phyloP scores from a whole-genome alignment of 495 filamentous ascomycete species.

The Aspergillus cristatus region DNA sequence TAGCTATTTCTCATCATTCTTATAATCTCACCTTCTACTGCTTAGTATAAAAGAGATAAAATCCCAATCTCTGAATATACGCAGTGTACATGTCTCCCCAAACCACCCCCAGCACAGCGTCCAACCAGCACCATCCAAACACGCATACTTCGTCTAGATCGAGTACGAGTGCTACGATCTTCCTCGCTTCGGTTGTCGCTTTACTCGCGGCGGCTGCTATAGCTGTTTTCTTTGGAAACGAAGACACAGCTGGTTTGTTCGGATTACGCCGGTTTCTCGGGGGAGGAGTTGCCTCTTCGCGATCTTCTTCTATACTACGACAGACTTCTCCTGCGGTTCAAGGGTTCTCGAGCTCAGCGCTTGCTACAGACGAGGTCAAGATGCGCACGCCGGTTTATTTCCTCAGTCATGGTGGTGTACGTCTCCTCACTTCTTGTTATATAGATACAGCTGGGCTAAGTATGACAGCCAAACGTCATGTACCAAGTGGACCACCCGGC shows the following conservation, averaged over 20 bases:
- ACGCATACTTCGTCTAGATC: too few species aligned
- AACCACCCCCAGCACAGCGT: too few species aligned
- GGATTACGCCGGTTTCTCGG: conserved; percentile 18
- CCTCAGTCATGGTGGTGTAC: conserved; percentile 66
- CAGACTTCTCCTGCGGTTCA: not conserved
- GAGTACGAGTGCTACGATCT: too few species aligned
- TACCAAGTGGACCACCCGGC: conserved; percentile 65
- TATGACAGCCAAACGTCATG: conserved; percentile 59
- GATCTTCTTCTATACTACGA: conserved; percentile 3
- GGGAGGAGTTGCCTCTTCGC: conserved; percentile 3
- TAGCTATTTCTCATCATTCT: too few species aligned
- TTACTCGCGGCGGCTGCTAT: conserved; percentile 10
- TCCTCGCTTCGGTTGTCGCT: conserved; percentile 8
- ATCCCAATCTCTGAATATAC: too few species aligned
- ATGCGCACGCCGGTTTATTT: conserved; percentile 64
- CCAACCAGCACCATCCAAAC: too few species aligned
- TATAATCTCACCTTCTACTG: too few species aligned
- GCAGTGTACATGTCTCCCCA: too few species aligned
- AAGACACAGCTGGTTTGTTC: conserved; percentile 22
- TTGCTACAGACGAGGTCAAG: not conserved
- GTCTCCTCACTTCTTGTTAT: conserved; percentile 16
- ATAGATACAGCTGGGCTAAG: not conserved
- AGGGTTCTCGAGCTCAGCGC: too few species aligned
- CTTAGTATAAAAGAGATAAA: too few species aligned
- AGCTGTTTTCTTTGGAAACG: conserved; percentile 5